Evolutionary conservation across 1,284 basidiomycete genomes (phyloP).

Genomic region (Coniophora puteana): DNA sequence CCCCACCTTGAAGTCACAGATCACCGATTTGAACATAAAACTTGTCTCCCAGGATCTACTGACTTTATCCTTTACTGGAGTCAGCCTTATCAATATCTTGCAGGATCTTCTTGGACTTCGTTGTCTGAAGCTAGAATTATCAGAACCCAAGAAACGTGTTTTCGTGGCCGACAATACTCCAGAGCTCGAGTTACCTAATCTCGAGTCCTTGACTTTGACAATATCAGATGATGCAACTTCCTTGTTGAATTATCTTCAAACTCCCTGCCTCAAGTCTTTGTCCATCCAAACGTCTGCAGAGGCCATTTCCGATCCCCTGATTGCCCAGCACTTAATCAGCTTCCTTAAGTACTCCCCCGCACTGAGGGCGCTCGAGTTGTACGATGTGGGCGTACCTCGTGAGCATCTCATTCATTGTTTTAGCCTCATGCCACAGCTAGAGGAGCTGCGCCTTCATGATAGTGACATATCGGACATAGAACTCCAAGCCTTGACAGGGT

Average conservation of each 20-base stretch:
- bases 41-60: slow-evolving; percentile 11
- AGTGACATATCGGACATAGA: slow-evolving; percentile 54
- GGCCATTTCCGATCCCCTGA: too few relatives aligned
- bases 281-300: slow-evolving; percentile 35
- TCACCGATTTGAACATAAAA: slow-evolving; percentile 18
- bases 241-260: slow-evolving; percentile 19
- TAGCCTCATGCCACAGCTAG: slow-evolving; percentile 34
- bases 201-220: slow-evolving; percentile 39
- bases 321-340: slow-evolving; percentile 31
- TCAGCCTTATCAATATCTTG: slow-evolving; percentile 29
- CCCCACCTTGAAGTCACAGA: slow-evolving; percentile 6
- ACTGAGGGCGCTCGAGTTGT: slow-evolving; percentile 49
- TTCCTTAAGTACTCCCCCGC: slow-evolving; percentile 43
- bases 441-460: slow-evolving; percentile 55
- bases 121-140: slow-evolving; percentile 38
- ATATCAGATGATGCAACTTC: slow-evolving; percentile 46
- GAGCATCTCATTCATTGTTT: slow-evolving; percentile 41
- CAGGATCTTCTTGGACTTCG: slow-evolving; percentile 32
- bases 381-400: slow-evolving; percentile 48
- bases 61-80: slow-evolving; percentile 12
- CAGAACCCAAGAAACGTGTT: slow-evolving; percentile 29
- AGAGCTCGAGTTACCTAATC: slow-evolving; percentile 31
- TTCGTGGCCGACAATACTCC: slow-evolving; percentile 31
- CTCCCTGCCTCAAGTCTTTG: slow-evolving; percentile 34
- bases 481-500: slow-evolving; percentile 36